These are phyloP conservation scores for Penicillium simplicissimum DNA, from an alignment of 495 filamentous ascomycete genomes.

Conservation along the genomic window DNA sequence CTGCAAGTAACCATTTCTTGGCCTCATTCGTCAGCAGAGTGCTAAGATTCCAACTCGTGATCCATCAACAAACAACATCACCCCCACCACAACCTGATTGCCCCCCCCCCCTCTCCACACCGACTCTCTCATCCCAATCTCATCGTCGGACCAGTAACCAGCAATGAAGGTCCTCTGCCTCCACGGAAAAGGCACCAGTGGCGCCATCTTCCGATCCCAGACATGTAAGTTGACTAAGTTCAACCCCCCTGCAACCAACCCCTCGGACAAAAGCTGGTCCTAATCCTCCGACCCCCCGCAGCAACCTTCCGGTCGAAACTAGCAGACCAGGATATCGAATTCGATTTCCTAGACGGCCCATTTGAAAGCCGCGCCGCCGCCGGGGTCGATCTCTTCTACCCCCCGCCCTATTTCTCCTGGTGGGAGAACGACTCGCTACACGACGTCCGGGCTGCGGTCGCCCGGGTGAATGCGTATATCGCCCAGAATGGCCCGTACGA, in stretches of 20 bases:
- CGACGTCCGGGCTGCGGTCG: conserved; percentile 39
- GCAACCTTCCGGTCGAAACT: conserved; percentile 45
- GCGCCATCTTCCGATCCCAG: conserved; percentile 57
- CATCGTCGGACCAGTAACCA: background rate
- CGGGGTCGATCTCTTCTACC: conserved; percentile 55
- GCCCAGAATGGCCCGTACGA: conserved; percentile 59
- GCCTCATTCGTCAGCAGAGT: background rate
- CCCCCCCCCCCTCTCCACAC: background rate
- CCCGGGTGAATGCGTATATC: conserved; percentile 50
- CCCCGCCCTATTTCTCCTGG: conserved; percentile 51
- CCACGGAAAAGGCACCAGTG: conserved; percentile 63
- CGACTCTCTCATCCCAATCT: conserved; percentile 1
- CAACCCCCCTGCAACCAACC: background rate
- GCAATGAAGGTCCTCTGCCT: conserved; percentile 62
- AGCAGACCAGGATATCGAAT: conserved; percentile 38
- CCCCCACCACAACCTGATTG: background rate
- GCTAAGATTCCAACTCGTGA: background rate
- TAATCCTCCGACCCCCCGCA: conserved; percentile 33
- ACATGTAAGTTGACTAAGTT: conserved; percentile 42
- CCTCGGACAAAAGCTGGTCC: background rate
- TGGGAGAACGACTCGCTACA: conserved; percentile 40
- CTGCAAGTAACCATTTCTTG: background rate
- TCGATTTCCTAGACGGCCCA: conserved; percentile 60
- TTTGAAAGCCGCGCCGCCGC: conserved; percentile 45
- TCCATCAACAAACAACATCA: background rate